Evolutionary conservation across 805 yeast genomes (phyloP).

Genomic region (Wickerhamomyces tratensis): DNA sequence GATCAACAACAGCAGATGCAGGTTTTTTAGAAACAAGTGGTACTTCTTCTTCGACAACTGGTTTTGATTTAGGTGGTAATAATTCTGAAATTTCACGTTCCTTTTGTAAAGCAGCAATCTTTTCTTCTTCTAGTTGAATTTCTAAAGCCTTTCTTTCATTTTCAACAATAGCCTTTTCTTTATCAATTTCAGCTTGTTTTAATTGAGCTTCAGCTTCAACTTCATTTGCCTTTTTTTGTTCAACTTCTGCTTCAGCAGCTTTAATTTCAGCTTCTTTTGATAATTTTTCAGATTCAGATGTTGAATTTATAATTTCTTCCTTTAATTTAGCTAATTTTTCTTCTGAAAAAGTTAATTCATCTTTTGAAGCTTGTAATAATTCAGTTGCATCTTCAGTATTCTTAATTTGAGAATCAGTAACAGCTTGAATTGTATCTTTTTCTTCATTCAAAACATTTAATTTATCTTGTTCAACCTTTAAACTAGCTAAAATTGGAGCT

Average conservation of each 20-base stretch:
- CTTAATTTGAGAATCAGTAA: conserved; percentile 31
- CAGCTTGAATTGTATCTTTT: conserved; percentile 36
- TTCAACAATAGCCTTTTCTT: conserved; percentile 25
- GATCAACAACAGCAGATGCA: neutral
- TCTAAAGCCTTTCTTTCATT: conserved; percentile 24
- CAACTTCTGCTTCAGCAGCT: conserved; percentile 21
- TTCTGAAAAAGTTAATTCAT: conserved; percentile 31
- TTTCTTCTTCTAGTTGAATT: conserved; percentile 25
- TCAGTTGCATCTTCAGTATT: conserved; percentile 33
- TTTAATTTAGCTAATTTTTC: conserved; percentile 23
- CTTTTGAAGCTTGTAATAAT: conserved; percentile 32
- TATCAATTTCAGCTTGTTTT: conserved; percentile 28
- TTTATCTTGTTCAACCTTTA: conserved; percentile 37
- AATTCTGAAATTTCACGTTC: conserved; percentile 31
- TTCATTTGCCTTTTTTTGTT: conserved; percentile 25
- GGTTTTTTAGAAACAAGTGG: neutral
- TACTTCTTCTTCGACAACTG: conserved; percentile 5
- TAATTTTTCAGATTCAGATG: conserved; percentile 20
- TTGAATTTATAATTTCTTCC: conserved; percentile 20
- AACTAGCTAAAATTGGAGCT: conserved; percentile 45
- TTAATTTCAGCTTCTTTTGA: conserved; percentile 21
- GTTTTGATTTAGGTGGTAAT: conserved; percentile 22
- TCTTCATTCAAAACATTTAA: conserved; percentile 40
- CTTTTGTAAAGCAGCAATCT: conserved; percentile 22
- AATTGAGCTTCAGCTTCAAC: conserved; percentile 25